A percentile compares a stretch with the other conserved stretches of the same genome.
Evolutionary conservation across 345 rosid genomes (phyloP).

Genomic region (Linum tenue): DNA sequence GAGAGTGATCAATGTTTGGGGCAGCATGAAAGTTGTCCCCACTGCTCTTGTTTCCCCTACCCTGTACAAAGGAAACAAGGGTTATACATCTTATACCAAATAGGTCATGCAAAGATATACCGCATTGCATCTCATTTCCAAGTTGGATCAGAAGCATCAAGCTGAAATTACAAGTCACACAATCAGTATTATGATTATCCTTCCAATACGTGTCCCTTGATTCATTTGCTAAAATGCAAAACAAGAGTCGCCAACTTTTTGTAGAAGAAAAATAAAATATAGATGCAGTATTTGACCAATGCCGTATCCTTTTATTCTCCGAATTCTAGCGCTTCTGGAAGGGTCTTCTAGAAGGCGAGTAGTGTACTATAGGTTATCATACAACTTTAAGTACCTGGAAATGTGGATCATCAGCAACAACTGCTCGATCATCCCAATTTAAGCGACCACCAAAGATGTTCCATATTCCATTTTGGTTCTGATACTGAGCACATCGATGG

Average conservation of each 20-base stretch:
- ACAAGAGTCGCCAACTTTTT: no score
- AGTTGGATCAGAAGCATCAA: no score
- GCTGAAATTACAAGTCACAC: no score
- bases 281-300: no score
- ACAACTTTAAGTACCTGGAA: slow-evolving; percentile 47
- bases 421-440: slow-evolving; percentile 49
- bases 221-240: no score
- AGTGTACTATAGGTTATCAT: slow-evolving; percentile 3
- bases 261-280: no score
- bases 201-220: no score
- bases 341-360: background rate
- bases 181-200: no score
- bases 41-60: slow-evolving; percentile 6
- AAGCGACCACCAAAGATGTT: slow-evolving; percentile 44
- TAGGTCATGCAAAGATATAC: no score
- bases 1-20: slow-evolving; percentile 46
- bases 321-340: background rate
- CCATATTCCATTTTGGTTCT: slow-evolving; percentile 51
- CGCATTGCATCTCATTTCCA: no score
- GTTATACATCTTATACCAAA: background rate
- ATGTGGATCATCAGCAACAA: slow-evolving; percentile 48
- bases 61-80: slow-evolving; percentile 11
- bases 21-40: slow-evolving; percentile 52
- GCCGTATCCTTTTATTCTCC: background rate
- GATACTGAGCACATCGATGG: slow-evolving; percentile 46